Conservation (phyloP, 352 stramenopile species). For the Phytophthora sojae region DNA sequence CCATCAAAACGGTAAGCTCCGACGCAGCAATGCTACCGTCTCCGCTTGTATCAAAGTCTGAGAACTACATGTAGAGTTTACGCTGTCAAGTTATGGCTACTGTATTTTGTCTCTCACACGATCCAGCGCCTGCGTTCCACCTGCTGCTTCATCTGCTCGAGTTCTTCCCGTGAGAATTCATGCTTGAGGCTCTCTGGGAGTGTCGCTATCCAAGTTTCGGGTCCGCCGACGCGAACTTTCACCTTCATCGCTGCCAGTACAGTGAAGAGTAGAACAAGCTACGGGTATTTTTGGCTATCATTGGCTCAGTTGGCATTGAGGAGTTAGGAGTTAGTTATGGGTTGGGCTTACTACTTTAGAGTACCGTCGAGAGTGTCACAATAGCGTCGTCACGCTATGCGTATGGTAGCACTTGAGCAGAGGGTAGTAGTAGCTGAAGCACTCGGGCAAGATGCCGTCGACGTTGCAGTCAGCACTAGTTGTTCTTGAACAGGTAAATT, state of each 20-base stretch:
- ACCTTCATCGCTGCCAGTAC: slow-evolving; percentile 40
- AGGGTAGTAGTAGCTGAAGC: slow-evolving; percentile 17
- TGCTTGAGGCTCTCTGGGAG: slow-evolving; percentile 67
- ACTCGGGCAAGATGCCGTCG: background rate
- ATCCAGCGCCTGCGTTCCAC: slow-evolving; percentile 20
- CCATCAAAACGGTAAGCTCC: slow-evolving; percentile 67
- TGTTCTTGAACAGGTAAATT: no score
- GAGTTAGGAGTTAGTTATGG: no score
- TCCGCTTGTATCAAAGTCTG: slow-evolving; percentile 71
- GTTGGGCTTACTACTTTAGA: no score
- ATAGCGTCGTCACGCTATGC: background rate
- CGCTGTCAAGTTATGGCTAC: no score
- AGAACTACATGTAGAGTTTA: slow-evolving; percentile 45
- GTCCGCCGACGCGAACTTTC: slow-evolving; percentile 44
- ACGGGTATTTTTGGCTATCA: slow-evolving; percentile 15
- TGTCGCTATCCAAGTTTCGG: slow-evolving; percentile 56
- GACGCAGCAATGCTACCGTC: slow-evolving; percentile 67
- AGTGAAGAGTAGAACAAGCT: background rate
- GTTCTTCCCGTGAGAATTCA: slow-evolving; percentile 71
- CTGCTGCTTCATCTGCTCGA: slow-evolving; percentile 75
- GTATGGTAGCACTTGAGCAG: background rate
- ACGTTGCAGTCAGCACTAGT: no score
- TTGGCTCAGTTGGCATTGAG: no score
- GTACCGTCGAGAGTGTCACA: background rate
- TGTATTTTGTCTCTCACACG: background rate